phyloP scores from a whole-genome alignment of 352 stramenopile genomes.

The Aphanomyces astaci region DNA sequence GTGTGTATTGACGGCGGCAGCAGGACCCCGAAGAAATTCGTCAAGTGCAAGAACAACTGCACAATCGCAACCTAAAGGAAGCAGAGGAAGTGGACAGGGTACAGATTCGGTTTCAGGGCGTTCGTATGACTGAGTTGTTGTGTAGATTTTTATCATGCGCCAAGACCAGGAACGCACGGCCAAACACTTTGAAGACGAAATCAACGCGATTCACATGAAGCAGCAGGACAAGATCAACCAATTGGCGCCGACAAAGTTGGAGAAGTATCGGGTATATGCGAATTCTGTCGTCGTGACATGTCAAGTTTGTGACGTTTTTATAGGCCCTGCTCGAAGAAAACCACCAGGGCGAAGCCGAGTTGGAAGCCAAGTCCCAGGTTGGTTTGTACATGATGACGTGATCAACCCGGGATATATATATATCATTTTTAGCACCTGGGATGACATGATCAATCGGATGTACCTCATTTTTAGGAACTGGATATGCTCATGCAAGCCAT shows the following conservation, averaged over 20 bases:
- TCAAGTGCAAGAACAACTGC: constrained; percentile 60
- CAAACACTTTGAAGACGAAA: constrained; percentile 65
- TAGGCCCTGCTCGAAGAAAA: constrained; percentile 61
- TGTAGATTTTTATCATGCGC: constrained; percentile 81
- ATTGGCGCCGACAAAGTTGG: constrained; percentile 75
- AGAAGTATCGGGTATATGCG: constrained; percentile 47
- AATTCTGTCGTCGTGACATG: not conserved
- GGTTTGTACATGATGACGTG: not conserved
- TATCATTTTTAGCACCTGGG: too few relatives aligned
- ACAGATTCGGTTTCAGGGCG: constrained; percentile 19
- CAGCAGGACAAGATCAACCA: constrained; percentile 85
- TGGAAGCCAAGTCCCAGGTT: constrained; percentile 38
- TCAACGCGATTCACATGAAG: constrained; percentile 66
- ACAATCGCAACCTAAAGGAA: constrained; percentile 69
- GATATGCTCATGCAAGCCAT: constrained; percentile 68
- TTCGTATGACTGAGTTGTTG: not conserved
- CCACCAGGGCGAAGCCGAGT: constrained; percentile 59
- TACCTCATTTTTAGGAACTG: constrained; percentile 53
- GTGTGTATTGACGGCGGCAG: too few relatives aligned
- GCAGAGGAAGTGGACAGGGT: constrained; percentile 77
- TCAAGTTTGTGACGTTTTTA: not conserved
- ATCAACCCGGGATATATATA: too few relatives aligned
- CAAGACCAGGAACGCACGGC: constrained; percentile 70
- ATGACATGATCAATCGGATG: too few relatives aligned
- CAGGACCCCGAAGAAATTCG: constrained; percentile 52